Evolutionary conservation across 2,329 filamentous ascomycete genomes (phyloP).

Genomic region (Chrysoporthe austroafricana): DNA sequence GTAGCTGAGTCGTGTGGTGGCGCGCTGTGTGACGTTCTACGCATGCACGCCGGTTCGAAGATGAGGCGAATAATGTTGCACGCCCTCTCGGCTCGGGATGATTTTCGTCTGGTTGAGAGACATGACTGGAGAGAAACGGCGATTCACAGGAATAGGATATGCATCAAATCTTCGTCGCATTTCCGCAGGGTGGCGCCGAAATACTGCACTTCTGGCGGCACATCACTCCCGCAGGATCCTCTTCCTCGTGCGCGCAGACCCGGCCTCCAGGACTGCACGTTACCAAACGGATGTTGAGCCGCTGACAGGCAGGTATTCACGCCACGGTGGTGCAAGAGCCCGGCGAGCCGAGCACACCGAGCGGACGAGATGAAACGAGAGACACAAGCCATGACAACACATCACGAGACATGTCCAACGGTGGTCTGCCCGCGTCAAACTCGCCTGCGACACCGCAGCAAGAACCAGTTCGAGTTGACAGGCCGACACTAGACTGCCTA

Average conservation of each 20-base stretch:
- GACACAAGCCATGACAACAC: not conserved
- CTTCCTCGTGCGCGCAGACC: not conserved
- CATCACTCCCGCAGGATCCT: not conserved
- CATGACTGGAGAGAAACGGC: not conserved
- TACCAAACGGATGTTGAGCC: not conserved
- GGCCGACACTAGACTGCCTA: not conserved
- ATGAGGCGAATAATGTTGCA: conserved; percentile 10
- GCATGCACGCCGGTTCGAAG: not conserved
- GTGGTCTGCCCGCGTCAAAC: not conserved
- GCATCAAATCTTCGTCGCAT: not conserved
- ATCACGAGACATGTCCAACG: conserved; percentile 12
- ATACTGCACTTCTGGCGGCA: not conserved
- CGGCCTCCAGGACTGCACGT: not conserved
- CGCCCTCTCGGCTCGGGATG: conserved; percentile 3
- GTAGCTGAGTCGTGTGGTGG: conserved; percentile 5
- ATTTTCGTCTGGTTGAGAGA: not conserved
- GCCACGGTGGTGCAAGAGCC: not conserved
- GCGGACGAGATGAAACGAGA: conserved; percentile 7
- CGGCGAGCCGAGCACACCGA: not conserved
- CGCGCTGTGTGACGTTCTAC: conserved; percentile 3
- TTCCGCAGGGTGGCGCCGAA: not conserved
- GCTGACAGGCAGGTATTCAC: not conserved
- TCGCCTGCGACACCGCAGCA: not conserved
- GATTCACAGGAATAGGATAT: not conserved
- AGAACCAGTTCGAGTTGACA: not conserved